phyloP scores from a whole-genome alignment of 1,139 yeast genomes.

The Yamadazyma pseudoaaseri region DNA sequence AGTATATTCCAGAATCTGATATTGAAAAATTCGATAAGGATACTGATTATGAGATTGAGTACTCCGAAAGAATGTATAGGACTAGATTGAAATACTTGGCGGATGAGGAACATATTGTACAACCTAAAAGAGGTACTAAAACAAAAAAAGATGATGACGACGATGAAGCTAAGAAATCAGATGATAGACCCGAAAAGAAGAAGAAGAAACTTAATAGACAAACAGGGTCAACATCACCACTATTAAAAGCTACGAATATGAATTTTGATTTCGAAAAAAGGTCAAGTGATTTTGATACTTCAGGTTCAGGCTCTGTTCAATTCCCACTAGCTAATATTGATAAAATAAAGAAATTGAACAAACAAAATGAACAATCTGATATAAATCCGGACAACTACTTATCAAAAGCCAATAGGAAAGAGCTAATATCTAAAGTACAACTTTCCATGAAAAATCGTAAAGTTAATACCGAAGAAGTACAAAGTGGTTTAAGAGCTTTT shows the following conservation, averaged over 20 bases:
- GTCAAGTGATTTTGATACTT: neutral
- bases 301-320: neutral
- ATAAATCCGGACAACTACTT: slow-evolving; percentile 6
- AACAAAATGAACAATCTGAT: neutral
- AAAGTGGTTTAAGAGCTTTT: slow-evolving; percentile 25
- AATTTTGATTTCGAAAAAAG: slow-evolving; percentile 7
- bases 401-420: slow-evolving; percentile 4
- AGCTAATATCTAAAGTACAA: slow-evolving; percentile 5
- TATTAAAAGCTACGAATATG: slow-evolving; percentile 7
- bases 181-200: slow-evolving; percentile 10
- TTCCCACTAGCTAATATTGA: slow-evolving; percentile 4
- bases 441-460: slow-evolving; percentile 6
- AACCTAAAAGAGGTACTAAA: slow-evolving; percentile 35
- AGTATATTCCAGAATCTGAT: slow-evolving; percentile 36
- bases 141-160: slow-evolving; percentile 27
- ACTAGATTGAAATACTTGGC: slow-evolving; percentile 59
- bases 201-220: slow-evolving; percentile 10
- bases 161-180: slow-evolving; percentile 13
- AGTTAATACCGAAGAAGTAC: slow-evolving; percentile 18
- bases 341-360: slow-evolving; percentile 2
- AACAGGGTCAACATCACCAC: slow-evolving; percentile 13
- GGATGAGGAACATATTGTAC: slow-evolving; percentile 40
- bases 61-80: slow-evolving; percentile 67
- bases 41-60: slow-evolving; percentile 65
- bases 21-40: slow-evolving; percentile 59